Base-by-base conservation (phyloP, 148 eudicot genomes). In the Rhododendron vialii region DNA sequence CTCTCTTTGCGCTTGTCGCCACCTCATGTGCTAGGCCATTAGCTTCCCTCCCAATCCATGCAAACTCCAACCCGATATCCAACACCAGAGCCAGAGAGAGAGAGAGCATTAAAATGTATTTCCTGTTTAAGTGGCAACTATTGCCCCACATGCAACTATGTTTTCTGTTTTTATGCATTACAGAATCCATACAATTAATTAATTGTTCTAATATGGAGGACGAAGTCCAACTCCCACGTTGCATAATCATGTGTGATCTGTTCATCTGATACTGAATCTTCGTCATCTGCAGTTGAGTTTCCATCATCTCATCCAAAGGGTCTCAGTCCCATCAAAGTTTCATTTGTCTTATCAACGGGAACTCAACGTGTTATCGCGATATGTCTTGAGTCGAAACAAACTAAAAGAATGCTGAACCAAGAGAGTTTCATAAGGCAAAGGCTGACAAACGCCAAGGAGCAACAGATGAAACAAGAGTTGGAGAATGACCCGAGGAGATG, bases 391-490 rank as follows among this genome's bases (percentile, higher is more conserved):
- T 89, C 90, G 90, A 93, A 92, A 83, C 92, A 90, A 87, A 90
- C 78, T 88, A 91, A 90, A 91, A 92, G 87, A 65, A 93, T 93
- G 95, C 90, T 92, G 55, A 92, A 91, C 83, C 94, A 92, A 61
- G 95, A 92, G 61, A 88, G 88, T 26, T 93, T 89, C 80, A 78
- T 88, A 5, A 86, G 90, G 86, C 89, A 90, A 33, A 89, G 93
- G 82, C 87, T 92, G 22, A 36, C 89, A 5, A 91, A 92, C 73
- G 91, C 91, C 30, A 89, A 83, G 61, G 93, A 91, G 2, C 93
- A 92, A 50, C 59, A 90, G 28, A 89, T 86, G 88, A 91, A 78
- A 78, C 90, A 89, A 51, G 90, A 88, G 30, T 91, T 88, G 87
- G 94, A 92, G 15, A 93, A 93, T 77, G 92, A 22, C 91, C 90